Evolutionary conservation across 225 moss, liverwort and hornwort species (phyloP).

Genomic region (Polytrichum commune): DNA sequence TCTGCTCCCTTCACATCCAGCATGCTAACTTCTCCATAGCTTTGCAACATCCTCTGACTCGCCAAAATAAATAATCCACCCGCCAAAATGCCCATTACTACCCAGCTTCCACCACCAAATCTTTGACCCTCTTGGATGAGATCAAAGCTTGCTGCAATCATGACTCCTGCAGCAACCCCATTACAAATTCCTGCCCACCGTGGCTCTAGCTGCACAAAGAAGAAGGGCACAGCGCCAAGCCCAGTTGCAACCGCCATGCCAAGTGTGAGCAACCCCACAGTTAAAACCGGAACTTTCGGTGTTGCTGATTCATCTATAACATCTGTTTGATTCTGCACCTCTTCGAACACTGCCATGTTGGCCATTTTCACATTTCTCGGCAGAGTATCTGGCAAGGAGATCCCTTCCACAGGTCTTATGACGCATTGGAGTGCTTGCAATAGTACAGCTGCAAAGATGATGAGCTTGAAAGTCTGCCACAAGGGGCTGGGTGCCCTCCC

Average conservation of each 20-base stretch:
- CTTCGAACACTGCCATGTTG: neutral
- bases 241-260: slow-evolving; percentile 94
- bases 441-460: slow-evolving; percentile 17
- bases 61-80: slow-evolving; percentile 84
- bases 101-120: slow-evolving; percentile 88
- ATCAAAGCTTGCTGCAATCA: slow-evolving; percentile 98
- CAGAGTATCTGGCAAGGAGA: slow-evolving; percentile 6
- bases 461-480: slow-evolving; percentile 12
- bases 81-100: slow-evolving; percentile 76
- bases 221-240: slow-evolving; percentile 84
- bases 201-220: slow-evolving; percentile 86
- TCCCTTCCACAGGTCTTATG: slow-evolving; percentile 21
- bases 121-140: slow-evolving; percentile 96
- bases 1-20: slow-evolving; percentile 90
- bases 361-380: slow-evolving; percentile 3
- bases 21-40: slow-evolving; percentile 86
- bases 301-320: slow-evolving; percentile 14
- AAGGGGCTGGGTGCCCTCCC: slow-evolving; percentile 7
- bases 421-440: slow-evolving; percentile 15
- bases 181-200: slow-evolving; percentile 94
- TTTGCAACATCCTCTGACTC: slow-evolving; percentile 71
- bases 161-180: slow-evolving; percentile 90
- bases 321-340: neutral
- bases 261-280: slow-evolving; percentile 79
- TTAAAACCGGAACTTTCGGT: slow-evolving; percentile 61